Percentiles rank a stretch among this genome's conserved stretches.
Conservation (phyloP, 257 asterid species). For the Datura wrightii region DNA sequence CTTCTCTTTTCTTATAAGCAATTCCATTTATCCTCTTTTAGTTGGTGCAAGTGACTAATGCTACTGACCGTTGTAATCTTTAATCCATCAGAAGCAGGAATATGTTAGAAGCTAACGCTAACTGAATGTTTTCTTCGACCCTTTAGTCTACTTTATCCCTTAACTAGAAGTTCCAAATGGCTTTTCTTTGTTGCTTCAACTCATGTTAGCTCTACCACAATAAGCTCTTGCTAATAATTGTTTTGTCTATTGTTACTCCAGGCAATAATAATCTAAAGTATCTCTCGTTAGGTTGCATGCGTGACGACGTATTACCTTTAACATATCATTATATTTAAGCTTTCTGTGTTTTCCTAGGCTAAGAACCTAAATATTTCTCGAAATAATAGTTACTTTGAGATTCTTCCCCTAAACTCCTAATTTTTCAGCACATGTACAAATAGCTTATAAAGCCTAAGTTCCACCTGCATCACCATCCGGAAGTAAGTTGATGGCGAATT, state of each 20-base stretch:
- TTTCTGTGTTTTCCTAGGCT: neutral
- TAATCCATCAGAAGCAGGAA: neutral
- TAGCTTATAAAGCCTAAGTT: neutral
- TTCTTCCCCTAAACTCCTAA: neutral
- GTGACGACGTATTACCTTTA: neutral
- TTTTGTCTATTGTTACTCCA: neutral
- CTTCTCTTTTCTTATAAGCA: neutral
- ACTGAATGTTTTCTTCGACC: neutral
- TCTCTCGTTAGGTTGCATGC: neutral
- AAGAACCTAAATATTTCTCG: neutral
- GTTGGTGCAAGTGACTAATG: neutral
- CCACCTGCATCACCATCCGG: neutral
- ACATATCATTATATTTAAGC: neutral
- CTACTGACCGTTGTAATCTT: neutral
- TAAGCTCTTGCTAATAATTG: neutral
- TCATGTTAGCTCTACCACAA: neutral
- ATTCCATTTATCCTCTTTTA: neutral
- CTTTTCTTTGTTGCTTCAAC: neutral
- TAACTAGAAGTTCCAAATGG: neutral
- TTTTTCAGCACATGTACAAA: neutral
- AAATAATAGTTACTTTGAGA: neutral
- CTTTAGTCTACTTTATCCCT: neutral
- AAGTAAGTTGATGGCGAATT: conserved; percentile 3
- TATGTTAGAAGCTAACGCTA: neutral
- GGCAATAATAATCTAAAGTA: neutral